Conservation (phyloP, 257 asterid species). For the Przewalskia tangutica region DNA sequence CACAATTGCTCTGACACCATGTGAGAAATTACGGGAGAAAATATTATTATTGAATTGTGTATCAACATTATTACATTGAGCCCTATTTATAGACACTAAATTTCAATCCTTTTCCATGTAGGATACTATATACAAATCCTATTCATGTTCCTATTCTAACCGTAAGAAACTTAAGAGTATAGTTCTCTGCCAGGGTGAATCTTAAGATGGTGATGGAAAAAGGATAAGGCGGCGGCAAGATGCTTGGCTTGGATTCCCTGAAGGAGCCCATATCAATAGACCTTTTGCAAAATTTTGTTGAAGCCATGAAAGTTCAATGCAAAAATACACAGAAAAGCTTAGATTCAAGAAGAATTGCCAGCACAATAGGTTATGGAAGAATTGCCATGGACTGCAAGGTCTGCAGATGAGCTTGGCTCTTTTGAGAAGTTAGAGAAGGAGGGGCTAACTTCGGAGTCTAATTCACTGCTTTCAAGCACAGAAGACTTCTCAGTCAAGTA, state of each 20-base stretch:
- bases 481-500: not conserved
- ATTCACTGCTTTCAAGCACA: not conserved
- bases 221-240: not conserved
- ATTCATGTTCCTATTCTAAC: no score
- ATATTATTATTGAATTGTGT: no score
- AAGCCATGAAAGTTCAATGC: not conserved
- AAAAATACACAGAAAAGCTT: not conserved
- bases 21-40: no score
- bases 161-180: no score
- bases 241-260: not conserved
- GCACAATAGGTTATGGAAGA: not conserved
- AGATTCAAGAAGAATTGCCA: not conserved
- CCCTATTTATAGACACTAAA: no score
- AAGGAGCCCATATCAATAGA: not conserved
- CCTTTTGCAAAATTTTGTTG: not conserved
- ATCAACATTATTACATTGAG: no score
- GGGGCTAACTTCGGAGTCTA: not conserved
- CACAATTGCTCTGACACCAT: no score
- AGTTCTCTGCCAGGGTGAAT: no score
- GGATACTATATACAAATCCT: no score
- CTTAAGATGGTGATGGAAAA: not conserved
- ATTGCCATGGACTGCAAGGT: not conserved
- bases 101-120: no score
- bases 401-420: not conserved
- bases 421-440: not conserved